Evolutionary conservation across 768 basidiomycete genomes (phyloP), one percentile per base, ranked within the genome.

Genomic region (Clitopilus hobsonii): DNA sequence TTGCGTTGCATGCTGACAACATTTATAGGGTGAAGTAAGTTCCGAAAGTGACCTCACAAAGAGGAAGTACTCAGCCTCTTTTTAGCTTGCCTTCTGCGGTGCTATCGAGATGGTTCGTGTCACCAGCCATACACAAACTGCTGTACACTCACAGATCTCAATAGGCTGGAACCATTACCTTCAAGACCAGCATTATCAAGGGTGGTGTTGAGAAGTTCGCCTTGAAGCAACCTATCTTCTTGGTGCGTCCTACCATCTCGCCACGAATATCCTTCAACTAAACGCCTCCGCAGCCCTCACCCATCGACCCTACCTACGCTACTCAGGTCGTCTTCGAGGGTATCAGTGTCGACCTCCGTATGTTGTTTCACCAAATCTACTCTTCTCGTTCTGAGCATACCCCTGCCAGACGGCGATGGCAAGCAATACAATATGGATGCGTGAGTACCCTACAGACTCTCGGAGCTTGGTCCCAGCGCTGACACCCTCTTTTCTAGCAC

Each of bases 341-440:
- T 2, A 76, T 90, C 60, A 82, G 85, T 36, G 87, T 89, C 36
- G 85, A 89, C 59, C 75, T 83, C 56, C 85, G 85, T 85, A 62
- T 58, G 79, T 73, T 52, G 2, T 51, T 24, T 50, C 23, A 26
- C 26, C 22, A 20, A 28, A 13, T 36, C 14, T 4, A 20, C 22
- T 20, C n/a, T 4, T 20, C 41, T 11, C 11, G 41, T 10, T 3
- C 53, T 20, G 49, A 58, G 38, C 32, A 27, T 7, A 6, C 54
- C 48, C 56, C 8, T 22, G 50, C 55, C 49, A 86, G 85, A 88
- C 50, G 88, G 88, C 1, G 81, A 85, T 61, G 87, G 88, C 10
- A 84, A 79, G 56, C 88, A 89, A 66, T 86, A 88, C 68, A 76
- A 83, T 63, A 90, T 90, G 88, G 85, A 88, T 61, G 83, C 86